These are phyloP conservation scores for Penicillium parvum DNA, from an alignment of 495 filamentous ascomycete genomes.

Conservation along the genomic window DNA sequence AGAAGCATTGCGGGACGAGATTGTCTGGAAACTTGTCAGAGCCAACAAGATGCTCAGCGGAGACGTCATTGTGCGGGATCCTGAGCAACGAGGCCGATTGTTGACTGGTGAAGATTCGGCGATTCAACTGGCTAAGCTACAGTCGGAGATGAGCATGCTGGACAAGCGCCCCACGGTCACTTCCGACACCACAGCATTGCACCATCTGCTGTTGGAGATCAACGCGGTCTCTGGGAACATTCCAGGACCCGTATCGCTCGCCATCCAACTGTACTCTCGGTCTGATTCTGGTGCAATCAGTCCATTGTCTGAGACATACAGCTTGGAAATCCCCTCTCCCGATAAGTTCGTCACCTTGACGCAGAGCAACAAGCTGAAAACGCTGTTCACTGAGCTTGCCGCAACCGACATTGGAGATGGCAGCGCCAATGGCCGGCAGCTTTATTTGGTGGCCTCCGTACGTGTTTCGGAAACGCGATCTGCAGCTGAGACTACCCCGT, in stretches of 20 bases:
- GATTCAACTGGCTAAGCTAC: constrained; percentile 82
- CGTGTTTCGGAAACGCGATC: constrained; percentile 57
- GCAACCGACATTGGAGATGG: constrained; percentile 79
- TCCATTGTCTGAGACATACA: constrained; percentile 76
- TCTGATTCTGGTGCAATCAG: constrained; percentile 53
- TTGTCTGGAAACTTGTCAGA: constrained; percentile 89
- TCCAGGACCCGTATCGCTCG: constrained; percentile 66
- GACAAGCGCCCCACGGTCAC: constrained; percentile 65
- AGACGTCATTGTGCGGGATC: constrained; percentile 91
- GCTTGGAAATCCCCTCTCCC: constrained; percentile 69
- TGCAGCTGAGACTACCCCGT: constrained; percentile 23
- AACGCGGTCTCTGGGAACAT: constrained; percentile 71
- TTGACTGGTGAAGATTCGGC: constrained; percentile 90
- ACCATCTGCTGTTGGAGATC: constrained; percentile 83
- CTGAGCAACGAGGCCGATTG: constrained; percentile 73
- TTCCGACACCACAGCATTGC: constrained; percentile 66
- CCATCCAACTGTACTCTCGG: constrained; percentile 75
- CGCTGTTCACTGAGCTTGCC: constrained; percentile 80
- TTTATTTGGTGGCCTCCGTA: constrained; percentile 83
- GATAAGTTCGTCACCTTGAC: constrained; percentile 58
- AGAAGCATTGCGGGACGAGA: constrained; percentile 67
- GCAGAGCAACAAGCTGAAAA: constrained; percentile 65
- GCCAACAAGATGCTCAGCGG: constrained; percentile 90
- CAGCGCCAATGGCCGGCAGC: constrained; percentile 56
- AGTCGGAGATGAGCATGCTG: constrained; percentile 93